These are phyloP conservation scores for Austroboletus novae-zelandiae DNA, from an alignment of 1,284 basidiomycete genomes.

Conservation along the genomic window DNA sequence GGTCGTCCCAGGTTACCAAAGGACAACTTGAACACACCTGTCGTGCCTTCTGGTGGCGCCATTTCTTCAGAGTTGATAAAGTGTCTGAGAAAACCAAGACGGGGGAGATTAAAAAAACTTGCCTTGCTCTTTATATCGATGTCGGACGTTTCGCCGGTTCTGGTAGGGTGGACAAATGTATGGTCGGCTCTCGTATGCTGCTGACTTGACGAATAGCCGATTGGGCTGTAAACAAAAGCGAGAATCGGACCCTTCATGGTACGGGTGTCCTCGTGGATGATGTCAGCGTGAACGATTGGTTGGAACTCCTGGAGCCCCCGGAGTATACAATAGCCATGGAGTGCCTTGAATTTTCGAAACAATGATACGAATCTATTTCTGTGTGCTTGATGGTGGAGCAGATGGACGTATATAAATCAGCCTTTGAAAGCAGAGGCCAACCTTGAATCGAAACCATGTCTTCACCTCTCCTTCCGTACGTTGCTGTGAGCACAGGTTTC, in stretches of 20 bases:
- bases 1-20: neutral
- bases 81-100: neutral
- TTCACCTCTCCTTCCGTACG: slow-evolving; percentile 15
- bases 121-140: slow-evolving; percentile 19
- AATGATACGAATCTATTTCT: no score
- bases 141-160: neutral
- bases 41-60: slow-evolving; percentile 36
- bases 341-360: no score
- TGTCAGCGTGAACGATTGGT: no score
- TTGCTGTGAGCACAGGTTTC: slow-evolving; percentile 17
- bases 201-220: slow-evolving; percentile 1
- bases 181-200: neutral
- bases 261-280: no score
- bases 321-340: no score
- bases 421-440: neutral
- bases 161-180: slow-evolving; percentile 5
- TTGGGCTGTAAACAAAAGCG: no score
- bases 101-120: slow-evolving; percentile 5
- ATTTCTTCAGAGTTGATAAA: slow-evolving; percentile 11
- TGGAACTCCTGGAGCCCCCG: no score
- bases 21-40: slow-evolving; percentile 29
- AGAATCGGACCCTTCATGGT: neutral
- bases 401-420: neutral
- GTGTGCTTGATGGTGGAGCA: neutral
- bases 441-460: slow-evolving; percentile 12